Evolutionary conservation across 176 grass and related monocot species (phyloP).

Genomic region (Musa acuminata): DNA sequence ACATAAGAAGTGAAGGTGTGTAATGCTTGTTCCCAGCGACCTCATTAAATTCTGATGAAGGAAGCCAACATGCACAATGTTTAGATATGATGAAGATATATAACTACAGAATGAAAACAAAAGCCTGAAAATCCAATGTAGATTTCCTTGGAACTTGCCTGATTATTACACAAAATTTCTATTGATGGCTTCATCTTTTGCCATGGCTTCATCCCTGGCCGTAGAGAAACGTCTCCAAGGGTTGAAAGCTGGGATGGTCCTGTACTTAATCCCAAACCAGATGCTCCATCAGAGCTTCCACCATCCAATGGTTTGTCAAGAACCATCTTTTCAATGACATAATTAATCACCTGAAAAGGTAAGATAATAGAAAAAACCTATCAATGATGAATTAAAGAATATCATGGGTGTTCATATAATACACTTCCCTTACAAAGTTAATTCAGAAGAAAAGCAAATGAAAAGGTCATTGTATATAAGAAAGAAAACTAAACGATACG

Average conservation of each 20-base stretch:
- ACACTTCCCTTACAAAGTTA: too few species aligned
- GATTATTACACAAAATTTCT: constrained; percentile 91
- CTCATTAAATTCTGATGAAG: too few species aligned
- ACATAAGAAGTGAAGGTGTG: too few species aligned
- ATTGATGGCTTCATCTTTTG: constrained; percentile 60
- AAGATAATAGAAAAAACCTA: too few species aligned
- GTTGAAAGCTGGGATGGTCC: constrained; percentile 38
- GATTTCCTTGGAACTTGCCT: constrained; percentile 37
- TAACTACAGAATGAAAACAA: neutral
- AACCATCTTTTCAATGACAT: constrained; percentile 82
- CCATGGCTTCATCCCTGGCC: constrained; percentile 56
- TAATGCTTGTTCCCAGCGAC: too few species aligned
- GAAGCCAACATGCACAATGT: too few species aligned
- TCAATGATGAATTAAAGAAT: too few species aligned
- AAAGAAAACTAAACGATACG: neutral
- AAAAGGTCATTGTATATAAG: neutral
- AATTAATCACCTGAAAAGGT: constrained; percentile 65
- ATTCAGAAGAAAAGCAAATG: too few species aligned
- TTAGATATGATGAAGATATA: neutral
- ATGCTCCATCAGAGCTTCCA: constrained; percentile 47
- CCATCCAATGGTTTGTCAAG: constrained; percentile 65
- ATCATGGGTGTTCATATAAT: too few species aligned
- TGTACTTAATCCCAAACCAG: constrained; percentile 48
- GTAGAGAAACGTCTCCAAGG: constrained; percentile 54
- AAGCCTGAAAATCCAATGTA: neutral